Percentiles rank a stretch among this genome's conserved stretches.
Conservation (phyloP, 2,329 filamentous ascomycete genomes). For the Cytospora piceicola region DNA sequence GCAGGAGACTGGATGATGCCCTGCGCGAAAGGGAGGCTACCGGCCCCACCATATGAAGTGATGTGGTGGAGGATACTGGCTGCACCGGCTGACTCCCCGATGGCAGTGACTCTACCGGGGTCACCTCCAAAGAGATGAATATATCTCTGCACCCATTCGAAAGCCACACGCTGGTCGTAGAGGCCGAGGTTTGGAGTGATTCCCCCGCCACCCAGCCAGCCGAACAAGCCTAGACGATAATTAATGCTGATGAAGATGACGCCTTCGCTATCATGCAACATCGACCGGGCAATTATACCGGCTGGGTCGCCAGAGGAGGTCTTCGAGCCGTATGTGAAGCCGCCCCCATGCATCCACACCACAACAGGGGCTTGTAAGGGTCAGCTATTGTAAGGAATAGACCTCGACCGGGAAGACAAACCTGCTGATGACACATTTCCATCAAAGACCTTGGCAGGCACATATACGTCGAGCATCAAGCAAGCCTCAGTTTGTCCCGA, state of each 20-base stretch:
- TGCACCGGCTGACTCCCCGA: slow-evolving; percentile 51
- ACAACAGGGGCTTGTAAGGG: slow-evolving; percentile 46
- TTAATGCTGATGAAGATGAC: slow-evolving; percentile 53
- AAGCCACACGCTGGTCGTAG: slow-evolving; percentile 43
- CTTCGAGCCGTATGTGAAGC: slow-evolving; percentile 49
- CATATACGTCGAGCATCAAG: slow-evolving; percentile 54
- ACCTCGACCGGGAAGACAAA: not conserved
- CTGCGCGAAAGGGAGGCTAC: slow-evolving; percentile 47
- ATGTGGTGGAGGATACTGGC: slow-evolving; percentile 55
- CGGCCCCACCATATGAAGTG: slow-evolving; percentile 47
- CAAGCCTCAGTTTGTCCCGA: slow-evolving; percentile 48
- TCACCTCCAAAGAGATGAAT: slow-evolving; percentile 49
- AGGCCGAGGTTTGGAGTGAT: slow-evolving; percentile 47
- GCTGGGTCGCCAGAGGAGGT: slow-evolving; percentile 33
- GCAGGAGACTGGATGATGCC: slow-evolving; percentile 43
- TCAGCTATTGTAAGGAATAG: slow-evolving; percentile 38
- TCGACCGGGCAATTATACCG: slow-evolving; percentile 25
- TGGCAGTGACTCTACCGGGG: slow-evolving; percentile 45
- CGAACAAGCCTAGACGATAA: slow-evolving; percentile 53
- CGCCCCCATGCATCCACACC: slow-evolving; percentile 52
- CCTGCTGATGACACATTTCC: slow-evolving; percentile 14
- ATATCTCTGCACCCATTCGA: slow-evolving; percentile 50
- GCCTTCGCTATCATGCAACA: slow-evolving; percentile 36
- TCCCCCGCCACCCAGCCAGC: slow-evolving; percentile 47
- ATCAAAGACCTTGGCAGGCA: slow-evolving; percentile 44